phyloP scores from a whole-genome alignment of 768 basidiomycete genomes.

The Mycena polygramma region DNA sequence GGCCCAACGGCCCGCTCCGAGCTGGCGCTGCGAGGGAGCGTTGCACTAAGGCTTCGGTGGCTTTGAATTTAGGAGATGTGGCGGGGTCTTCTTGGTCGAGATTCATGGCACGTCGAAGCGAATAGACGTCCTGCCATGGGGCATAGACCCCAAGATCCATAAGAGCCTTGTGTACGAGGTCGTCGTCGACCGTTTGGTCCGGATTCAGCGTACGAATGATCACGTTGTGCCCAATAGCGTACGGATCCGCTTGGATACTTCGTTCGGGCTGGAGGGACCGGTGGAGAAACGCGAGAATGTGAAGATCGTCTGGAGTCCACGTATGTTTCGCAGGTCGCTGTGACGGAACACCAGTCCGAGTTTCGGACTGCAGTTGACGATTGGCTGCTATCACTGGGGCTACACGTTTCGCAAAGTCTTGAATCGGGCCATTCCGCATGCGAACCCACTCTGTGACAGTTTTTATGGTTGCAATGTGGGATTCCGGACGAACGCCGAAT shows the following conservation, averaged over 20 bases:
- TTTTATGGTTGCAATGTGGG: conserved; percentile 66
- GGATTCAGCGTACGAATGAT: conserved; percentile 71
- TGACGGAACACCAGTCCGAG: conserved; percentile 49
- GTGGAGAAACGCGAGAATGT: conserved; percentile 71
- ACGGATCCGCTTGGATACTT: conserved; percentile 73
- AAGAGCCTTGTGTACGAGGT: conserved; percentile 63
- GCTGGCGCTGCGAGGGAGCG: conserved; percentile 44
- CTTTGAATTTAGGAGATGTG: conserved; percentile 41
- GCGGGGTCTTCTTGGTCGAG: conserved; percentile 50
- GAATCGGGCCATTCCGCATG: conserved; percentile 53
- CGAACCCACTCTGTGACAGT: conserved; percentile 64
- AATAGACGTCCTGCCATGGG: conserved; percentile 83
- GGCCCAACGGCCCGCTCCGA: conserved; percentile 58
- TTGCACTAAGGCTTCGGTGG: conserved; percentile 45
- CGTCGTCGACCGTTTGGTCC: conserved; percentile 49
- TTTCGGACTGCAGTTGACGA: conserved; percentile 44
- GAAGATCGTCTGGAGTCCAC: conserved; percentile 68
- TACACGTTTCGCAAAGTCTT: conserved; percentile 66
- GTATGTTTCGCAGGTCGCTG: conserved; percentile 43
- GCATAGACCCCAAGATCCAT: conserved; percentile 80
- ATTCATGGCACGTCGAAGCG: conserved; percentile 54
- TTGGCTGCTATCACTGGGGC: conserved; percentile 54
- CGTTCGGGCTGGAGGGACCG: conserved; percentile 64
- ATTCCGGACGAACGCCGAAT: conserved; percentile 75
- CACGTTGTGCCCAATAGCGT: conserved; percentile 60